Conservation (phyloP, 768 basidiomycete species). For the Boletellus ananiceps region DNA sequence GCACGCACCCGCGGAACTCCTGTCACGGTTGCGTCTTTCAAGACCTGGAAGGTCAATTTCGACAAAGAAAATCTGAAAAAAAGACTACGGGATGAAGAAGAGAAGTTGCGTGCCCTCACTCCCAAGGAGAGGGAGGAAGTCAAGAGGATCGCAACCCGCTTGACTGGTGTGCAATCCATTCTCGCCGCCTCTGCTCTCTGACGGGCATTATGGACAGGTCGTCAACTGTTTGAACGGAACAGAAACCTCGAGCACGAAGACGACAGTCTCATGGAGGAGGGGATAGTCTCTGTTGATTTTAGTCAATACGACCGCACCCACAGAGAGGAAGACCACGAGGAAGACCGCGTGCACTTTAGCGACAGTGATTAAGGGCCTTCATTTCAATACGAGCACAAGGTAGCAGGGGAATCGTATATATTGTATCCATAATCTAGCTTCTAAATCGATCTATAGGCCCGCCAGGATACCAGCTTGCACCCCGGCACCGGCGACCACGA, state of each 20-base stretch:
- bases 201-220: slow-evolving; percentile 48
- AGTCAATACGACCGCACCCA: slow-evolving; percentile 79
- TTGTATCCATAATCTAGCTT: slow-evolving; percentile 10
- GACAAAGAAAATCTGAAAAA: slow-evolving; percentile 59
- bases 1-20: slow-evolving; percentile 87
- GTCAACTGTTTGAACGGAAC: slow-evolving; percentile 88
- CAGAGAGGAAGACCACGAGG: slow-evolving; percentile 51
- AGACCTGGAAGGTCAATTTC: slow-evolving; percentile 74
- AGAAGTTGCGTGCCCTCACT: slow-evolving; percentile 60
- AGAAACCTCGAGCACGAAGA: slow-evolving; percentile 68
- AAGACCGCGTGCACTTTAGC: slow-evolving; percentile 67
- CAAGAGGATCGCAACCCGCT: slow-evolving; percentile 55
- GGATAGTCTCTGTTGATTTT: slow-evolving; percentile 79
- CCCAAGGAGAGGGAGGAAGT: slow-evolving; percentile 84
- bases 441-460: slow-evolving; percentile 45
- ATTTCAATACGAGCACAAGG: background rate
- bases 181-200: background rate
- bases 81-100: slow-evolving; percentile 73
- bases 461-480: slow-evolving; percentile 54
- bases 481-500: slow-evolving; percentile 48
- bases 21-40: slow-evolving; percentile 80
- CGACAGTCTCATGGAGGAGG: slow-evolving; percentile 79
- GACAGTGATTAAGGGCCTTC: slow-evolving; percentile 67
- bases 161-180: slow-evolving; percentile 52
- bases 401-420: slow-evolving; percentile 5